phyloP scores from a whole-genome alignment of 768 basidiomycete genomes.

The Lyophyllum semitale region DNA sequence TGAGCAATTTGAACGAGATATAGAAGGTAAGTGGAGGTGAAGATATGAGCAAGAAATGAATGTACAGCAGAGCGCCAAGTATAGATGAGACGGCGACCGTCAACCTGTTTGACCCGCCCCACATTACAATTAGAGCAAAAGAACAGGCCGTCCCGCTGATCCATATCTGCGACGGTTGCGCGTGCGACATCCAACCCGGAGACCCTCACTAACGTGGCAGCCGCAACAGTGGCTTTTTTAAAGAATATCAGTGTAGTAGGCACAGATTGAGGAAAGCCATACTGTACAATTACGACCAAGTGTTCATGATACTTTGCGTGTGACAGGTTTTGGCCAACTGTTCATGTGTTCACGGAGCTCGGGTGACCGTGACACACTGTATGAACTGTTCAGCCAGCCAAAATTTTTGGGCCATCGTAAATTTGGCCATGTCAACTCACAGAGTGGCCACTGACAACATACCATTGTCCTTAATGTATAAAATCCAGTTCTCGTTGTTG shows the following conservation, averaged over 20 bases:
- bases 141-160: background rate
- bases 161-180: conserved; percentile 12
- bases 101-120: too few species aligned
- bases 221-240: background rate
- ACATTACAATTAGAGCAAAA: conserved; percentile 7
- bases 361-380: too few species aligned
- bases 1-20: background rate
- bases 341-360: too few species aligned
- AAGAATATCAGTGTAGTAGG: background rate
- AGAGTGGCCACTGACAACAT: too few species aligned
- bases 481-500: too few species aligned
- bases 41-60: background rate
- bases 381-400: too few species aligned
- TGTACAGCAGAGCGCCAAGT: conserved; percentile 16
- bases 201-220: conserved; percentile 3
- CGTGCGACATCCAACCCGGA: conserved; percentile 4
- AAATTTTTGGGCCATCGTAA: too few species aligned
- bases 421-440: too few species aligned
- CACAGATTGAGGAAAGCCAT: background rate
- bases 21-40: background rate
- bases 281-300: too few species aligned
- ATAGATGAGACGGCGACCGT: background rate
- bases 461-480: too few species aligned
- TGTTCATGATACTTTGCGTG: too few species aligned
- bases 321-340: too few species aligned